Base-by-base conservation (phyloP, 495 filamentous ascomycete genomes). In the Aspergillus homomorphus region DNA sequence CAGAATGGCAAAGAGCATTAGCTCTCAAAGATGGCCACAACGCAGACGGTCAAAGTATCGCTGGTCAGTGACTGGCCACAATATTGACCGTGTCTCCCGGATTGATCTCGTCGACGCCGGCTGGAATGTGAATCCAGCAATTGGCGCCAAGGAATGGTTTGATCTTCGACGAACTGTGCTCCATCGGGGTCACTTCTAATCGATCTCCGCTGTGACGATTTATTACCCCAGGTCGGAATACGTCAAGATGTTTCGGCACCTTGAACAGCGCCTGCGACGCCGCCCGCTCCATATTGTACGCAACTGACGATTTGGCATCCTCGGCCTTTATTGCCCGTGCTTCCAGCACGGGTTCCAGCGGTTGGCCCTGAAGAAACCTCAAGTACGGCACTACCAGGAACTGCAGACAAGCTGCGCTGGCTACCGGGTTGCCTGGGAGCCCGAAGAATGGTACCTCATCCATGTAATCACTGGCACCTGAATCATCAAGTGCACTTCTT, bases 1-100 rank as follows among this genome's bases (percentile, higher is more conserved):
- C 61, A 20, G 64, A 65, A 46, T 69, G 60, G 60, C 51, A 62
- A 41, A 33, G 59, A 42, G 61, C 61, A 8, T 14, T 60, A 30
- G 26, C 26, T 30, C 26, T 30, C 26, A 38, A 12, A 51, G 28
- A 43, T 60, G 50, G 49, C 4, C 26, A 30, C 4, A 4, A 38
- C 5, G n/a, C 24, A 7, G 26, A 18, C 0, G 28, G 50, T 30
- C 20, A 45, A 26, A 50, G 30, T 7, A 24, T 18, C 19, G 21
- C 15, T 57, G 23, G 42, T 45, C 26, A 45, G 8, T 56, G 4
- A 14, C 45, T 53, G 20, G n/a, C 23, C 42, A 33, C 33, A 16
- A 58, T 54, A 62, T 48, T 20, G 22, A 62, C 50, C 16, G n/a
- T 1, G 26, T 54, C 53, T 4, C 56, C 53, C 4, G 45, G 53